These are phyloP conservation scores for Claviceps citrina DNA, from an alignment of 2,329 filamentous ascomycete species.

Conservation along the genomic window DNA sequence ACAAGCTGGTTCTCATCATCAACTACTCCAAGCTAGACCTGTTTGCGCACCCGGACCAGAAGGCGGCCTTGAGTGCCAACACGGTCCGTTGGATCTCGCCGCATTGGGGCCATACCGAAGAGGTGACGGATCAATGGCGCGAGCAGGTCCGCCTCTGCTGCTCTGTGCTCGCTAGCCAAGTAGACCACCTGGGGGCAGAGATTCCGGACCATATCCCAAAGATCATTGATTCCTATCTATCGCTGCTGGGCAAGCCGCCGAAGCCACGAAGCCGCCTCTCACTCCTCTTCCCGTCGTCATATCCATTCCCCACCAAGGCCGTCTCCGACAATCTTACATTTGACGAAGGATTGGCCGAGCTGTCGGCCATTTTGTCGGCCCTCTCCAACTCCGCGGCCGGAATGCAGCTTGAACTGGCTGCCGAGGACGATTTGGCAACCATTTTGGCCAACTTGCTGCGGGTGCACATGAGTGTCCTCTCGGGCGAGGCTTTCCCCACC, in stretches of 20 bases:
- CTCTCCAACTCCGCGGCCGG: conserved; percentile 56
- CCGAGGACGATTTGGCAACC: conserved; percentile 56
- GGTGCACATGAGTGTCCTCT: conserved; percentile 76
- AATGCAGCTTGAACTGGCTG: conserved; percentile 58
- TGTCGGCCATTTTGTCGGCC: conserved; percentile 74
- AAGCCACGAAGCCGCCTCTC: conserved; percentile 54
- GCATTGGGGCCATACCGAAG: conserved; percentile 69
- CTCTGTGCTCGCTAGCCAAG: conserved; percentile 76
- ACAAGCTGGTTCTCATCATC: conserved; percentile 83
- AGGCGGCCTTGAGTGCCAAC: conserved; percentile 58
- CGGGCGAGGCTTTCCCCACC: conserved; percentile 75
- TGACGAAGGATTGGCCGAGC: conserved; percentile 76
- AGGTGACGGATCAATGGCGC: conserved; percentile 71
- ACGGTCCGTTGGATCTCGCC: conserved; percentile 83
- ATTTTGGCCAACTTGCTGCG: conserved; percentile 67
- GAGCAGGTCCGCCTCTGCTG: conserved; percentile 89
- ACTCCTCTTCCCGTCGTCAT: conserved; percentile 74
- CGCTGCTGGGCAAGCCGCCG: conserved; percentile 44
- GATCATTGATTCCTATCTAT: conserved; percentile 75
- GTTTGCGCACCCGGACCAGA: conserved; percentile 65
- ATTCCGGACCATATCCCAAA: conserved; percentile 83
- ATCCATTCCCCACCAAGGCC: conserved; percentile 68
- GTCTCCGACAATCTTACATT: conserved; percentile 48
- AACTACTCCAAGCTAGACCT: conserved; percentile 74
- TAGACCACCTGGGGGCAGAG: conserved; percentile 61